Evolutionary conservation across 129 eudicot genomes (phyloP), one percentile per base, ranked within the genome.

Genomic region (Tanacetum coccineum): DNA sequence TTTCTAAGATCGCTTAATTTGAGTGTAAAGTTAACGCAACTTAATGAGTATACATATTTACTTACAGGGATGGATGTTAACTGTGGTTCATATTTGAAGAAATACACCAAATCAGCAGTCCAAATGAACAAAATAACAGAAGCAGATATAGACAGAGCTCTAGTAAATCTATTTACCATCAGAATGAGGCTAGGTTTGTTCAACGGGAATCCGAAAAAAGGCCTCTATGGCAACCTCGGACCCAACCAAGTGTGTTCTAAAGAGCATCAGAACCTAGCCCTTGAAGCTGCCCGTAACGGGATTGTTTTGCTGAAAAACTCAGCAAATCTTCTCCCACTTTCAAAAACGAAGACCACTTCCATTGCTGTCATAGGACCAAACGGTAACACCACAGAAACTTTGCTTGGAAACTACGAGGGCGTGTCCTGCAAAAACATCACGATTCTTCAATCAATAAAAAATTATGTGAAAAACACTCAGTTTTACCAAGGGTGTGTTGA

Each of bases 291-390:
- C 25, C 71, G 73, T 59, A 68, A 62, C 10, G 93, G 96, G 59
- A 85, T 85, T 4, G 93, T 89, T 30, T 80, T 85, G 47, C 71
- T 89, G 22, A 89, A 89, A 67, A 89, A 89, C 72, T 48, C 71
- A 6, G 22, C 5, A 25, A 30, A 20, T n/a, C 79, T 79, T 51
- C 87, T 87, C 56, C 95, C 95, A 25, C 77, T 87, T 59, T 71
- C 82, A 6, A 82, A 70, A 76, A 25, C 76, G 32, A 32, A 77
- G 52, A 78, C 81, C 80, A 55, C 53, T 54, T 79, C 91, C 28
- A 63, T 87, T 9, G 91, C 95, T 22, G 83, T 87, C 14, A 87
- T 87, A n/a, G 90, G 95, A 28, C 95, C 95, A 49, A 84, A 87
- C 17, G 88, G 81, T 21, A 72, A 84, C 57, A 42, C 44, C 62